Percentiles rank a stretch among this genome's conserved stretches.
Conservation (phyloP, 345 rosid species). For the Rhodamnia argentea region DNA sequence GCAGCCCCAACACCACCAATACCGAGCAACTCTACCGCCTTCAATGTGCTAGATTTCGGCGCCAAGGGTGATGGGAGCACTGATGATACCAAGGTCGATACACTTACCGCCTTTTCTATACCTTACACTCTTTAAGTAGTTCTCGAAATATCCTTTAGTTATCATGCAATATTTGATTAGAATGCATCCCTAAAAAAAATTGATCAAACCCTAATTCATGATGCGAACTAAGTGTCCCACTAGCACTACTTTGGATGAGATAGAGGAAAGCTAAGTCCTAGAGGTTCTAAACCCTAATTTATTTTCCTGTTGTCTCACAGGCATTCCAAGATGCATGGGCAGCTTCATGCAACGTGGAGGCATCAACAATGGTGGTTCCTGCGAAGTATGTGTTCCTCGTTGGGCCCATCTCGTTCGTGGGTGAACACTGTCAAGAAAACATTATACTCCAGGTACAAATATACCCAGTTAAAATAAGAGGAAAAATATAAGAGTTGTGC, state of each 20-base stretch:
- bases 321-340: conserved; percentile 7
- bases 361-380: conserved; percentile 2
- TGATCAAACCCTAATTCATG: background rate
- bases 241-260: too few species aligned
- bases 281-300: background rate
- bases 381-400: conserved; percentile 8
- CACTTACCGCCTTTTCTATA: background rate
- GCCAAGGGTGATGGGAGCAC: background rate
- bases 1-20: background rate
- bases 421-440: conserved; percentile 12
- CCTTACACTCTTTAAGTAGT: background rate
- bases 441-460: conserved; percentile 23
- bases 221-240: background rate
- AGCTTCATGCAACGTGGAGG: conserved; percentile 9
- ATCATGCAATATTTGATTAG: background rate
- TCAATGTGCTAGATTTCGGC: conserved; percentile 1
- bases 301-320: background rate
- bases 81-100: background rate
- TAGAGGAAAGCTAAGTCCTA: too few species aligned
- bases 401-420: conserved; percentile 10
- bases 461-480: background rate
- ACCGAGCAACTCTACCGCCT: background rate
- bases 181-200: background rate
- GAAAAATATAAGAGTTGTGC: background rate
- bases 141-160: background rate